A percentile compares a stretch with the other conserved stretches of the same genome.
Conservation (phyloP, 169 alveolate genomes). For the Eimeria falciformis region DNA sequence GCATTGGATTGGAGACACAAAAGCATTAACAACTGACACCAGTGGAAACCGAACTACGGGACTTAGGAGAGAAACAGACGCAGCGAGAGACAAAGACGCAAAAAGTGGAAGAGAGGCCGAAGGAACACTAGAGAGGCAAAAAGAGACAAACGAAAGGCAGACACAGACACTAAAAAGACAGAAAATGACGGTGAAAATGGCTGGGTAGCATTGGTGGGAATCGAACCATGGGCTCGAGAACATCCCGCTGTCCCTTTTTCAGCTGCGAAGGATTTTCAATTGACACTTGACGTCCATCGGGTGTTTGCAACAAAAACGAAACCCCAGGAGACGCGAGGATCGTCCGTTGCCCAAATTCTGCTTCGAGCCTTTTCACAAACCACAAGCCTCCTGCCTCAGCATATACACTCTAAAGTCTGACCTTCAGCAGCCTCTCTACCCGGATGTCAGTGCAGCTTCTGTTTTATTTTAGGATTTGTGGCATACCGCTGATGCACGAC, state of each 20-base stretch:
- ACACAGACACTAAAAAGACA: no score
- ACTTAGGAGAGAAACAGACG: no score
- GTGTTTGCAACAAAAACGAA: not conserved
- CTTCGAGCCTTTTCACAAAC: constrained; percentile 83
- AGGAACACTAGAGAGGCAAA: no score
- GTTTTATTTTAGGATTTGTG: constrained; percentile 84
- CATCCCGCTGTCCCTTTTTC: constrained; percentile 40
- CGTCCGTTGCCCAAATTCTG: constrained; percentile 62
- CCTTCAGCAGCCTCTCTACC: not conserved
- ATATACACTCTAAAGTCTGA: not conserved
- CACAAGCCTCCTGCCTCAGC: constrained; percentile 88
- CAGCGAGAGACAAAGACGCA: no score
- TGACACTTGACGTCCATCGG: constrained; percentile 27
- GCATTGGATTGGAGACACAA: no score
- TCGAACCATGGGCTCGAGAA: constrained; percentile 48
- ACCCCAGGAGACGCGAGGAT: constrained; percentile 33
- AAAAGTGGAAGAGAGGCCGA: no score
- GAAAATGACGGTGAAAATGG: no score
- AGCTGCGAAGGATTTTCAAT: constrained; percentile 42
- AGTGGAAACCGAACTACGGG: no score
- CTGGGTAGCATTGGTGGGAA: no score
- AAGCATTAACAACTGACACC: no score
- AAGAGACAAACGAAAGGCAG: no score
- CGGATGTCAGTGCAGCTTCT: no score
- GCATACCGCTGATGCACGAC: constrained; percentile 94